These are phyloP conservation scores for Hyphopichia wangnamkhiaoensis DNA, from an alignment of 1,139 yeast genomes.

Conservation along the genomic window DNA sequence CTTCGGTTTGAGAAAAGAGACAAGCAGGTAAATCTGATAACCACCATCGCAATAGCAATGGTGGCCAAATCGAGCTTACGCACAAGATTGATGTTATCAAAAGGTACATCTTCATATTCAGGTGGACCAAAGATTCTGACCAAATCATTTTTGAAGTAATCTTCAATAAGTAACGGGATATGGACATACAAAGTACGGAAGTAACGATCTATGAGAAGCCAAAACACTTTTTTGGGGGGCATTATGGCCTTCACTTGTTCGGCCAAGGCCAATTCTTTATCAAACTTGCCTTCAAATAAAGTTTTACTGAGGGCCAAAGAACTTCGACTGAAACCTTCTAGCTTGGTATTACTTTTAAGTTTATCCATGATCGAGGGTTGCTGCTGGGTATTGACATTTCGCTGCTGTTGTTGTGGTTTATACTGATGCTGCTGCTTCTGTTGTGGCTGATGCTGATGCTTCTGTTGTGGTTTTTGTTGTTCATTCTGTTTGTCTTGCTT, in stretches of 20 bases:
- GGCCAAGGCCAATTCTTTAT: conserved; percentile 22
- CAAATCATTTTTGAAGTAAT: conserved; percentile 19
- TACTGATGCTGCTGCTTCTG: conserved; percentile 7
- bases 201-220: conserved; percentile 32
- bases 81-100: conserved; percentile 17
- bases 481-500: too few relatives aligned
- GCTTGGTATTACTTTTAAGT: conserved; percentile 2
- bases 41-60: conserved; percentile 23
- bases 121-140: conserved; percentile 20
- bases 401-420: not conserved
- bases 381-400: not conserved
- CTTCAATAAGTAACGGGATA: conserved; percentile 53
- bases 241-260: conserved; percentile 22
- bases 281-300: conserved; percentile 21
- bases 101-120: conserved; percentile 12
- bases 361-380: too few relatives aligned
- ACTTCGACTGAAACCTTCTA: conserved; percentile 6
- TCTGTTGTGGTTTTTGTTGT: too few relatives aligned
- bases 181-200: conserved; percentile 49
- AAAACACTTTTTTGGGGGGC: conserved; percentile 43
- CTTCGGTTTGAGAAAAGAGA: conserved; percentile 24
- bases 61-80: conserved; percentile 24
- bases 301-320: conserved; percentile 10
- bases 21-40: conserved; percentile 26
- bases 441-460: too few relatives aligned